These are phyloP conservation scores for Nicotiana sylvestris DNA, from an alignment of 257 asterid species.

Conservation along the genomic window DNA sequence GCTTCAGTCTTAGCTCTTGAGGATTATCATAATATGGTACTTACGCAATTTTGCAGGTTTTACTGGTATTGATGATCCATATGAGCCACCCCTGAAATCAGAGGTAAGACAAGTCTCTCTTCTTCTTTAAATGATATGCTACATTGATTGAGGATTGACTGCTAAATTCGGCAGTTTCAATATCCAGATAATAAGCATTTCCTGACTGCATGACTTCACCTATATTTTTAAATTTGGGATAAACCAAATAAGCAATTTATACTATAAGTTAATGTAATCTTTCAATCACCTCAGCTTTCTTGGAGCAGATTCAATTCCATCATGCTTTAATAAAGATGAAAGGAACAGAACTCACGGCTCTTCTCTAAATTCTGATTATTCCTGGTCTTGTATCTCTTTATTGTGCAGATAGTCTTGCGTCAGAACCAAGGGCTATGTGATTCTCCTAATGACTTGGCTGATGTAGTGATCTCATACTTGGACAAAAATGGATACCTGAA, in stretches of 20 bases:
- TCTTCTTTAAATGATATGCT: slow-evolving; percentile 7
- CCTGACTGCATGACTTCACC: background rate
- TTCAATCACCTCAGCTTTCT: slow-evolving; percentile 2
- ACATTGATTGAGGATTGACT: background rate
- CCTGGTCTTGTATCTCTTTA: slow-evolving; percentile 12
- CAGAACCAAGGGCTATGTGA: slow-evolving; percentile 54
- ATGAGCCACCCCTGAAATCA: slow-evolving; percentile 75
- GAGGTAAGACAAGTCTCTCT: slow-evolving; percentile 48
- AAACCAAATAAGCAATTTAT: background rate
- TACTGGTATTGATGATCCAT: slow-evolving; percentile 97
- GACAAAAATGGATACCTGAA: slow-evolving; percentile 65
- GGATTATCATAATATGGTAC: background rate
- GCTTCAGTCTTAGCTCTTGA: background rate
- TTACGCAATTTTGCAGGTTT: slow-evolving; percentile 50
- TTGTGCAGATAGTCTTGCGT: slow-evolving; percentile 68
- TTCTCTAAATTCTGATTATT: background rate
- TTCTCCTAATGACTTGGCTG: slow-evolving; percentile 70
- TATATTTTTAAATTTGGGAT: background rate
- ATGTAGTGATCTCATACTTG: slow-evolving; percentile 58
- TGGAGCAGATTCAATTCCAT: background rate
- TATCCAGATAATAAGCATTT: slow-evolving; percentile 2
- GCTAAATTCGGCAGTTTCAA: background rate
- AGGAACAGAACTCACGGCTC: background rate
- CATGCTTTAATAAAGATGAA: background rate
- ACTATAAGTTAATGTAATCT: background rate